phyloP scores from a whole-genome alignment of 1,284 basidiomycete species.

The Apiotrichum sp. region DNA sequence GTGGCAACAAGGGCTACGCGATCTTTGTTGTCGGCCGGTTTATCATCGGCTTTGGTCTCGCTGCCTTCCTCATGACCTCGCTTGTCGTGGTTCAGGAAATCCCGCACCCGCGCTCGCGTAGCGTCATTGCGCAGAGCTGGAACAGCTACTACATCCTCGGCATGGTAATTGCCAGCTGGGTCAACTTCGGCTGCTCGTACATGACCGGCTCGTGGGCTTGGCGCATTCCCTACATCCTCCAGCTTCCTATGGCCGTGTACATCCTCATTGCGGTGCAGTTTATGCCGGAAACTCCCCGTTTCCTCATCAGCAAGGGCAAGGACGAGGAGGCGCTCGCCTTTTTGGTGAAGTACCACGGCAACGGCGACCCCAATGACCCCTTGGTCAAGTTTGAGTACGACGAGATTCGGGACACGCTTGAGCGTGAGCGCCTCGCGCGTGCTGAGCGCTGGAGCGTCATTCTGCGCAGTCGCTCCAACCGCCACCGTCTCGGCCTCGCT shows the following conservation, averaged over 20 bases:
- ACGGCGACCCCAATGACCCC: conserved; percentile 58
- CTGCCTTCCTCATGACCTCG: conserved; percentile 48
- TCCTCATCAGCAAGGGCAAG: conserved; percentile 37
- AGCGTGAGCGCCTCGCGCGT: conserved; percentile 54
- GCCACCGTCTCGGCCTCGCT: conserved; percentile 41
- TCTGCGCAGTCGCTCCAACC: conserved; percentile 31
- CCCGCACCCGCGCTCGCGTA: conserved; percentile 42
- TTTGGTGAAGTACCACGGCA: conserved; percentile 70
- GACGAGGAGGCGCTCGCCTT: conserved; percentile 68
- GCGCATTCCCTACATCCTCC: conserved; percentile 45
- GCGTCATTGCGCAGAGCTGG: conserved; percentile 40
- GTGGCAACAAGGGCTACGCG: conserved; percentile 45
- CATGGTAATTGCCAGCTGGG: conserved; percentile 19
- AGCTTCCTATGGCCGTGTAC: conserved; percentile 42
- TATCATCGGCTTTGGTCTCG: conserved; percentile 46
- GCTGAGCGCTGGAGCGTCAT: conserved; percentile 43
- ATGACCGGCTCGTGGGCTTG: conserved; percentile 33
- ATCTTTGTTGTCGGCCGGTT: conserved; percentile 42
- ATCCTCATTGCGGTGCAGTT: conserved; percentile 47
- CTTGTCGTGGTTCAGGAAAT: conserved; percentile 47
- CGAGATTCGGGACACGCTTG: conserved; percentile 70
- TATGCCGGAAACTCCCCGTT: conserved; percentile 47
- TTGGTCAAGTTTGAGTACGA: conserved; percentile 70
- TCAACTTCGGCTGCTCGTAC: conserved; percentile 24
- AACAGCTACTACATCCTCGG: conserved; percentile 41